Evolutionary conservation across 2,329 filamentous ascomycete genomes (phyloP), one percentile per base, ranked within the genome.

Genomic region (Aureobasidium sp.): DNA sequence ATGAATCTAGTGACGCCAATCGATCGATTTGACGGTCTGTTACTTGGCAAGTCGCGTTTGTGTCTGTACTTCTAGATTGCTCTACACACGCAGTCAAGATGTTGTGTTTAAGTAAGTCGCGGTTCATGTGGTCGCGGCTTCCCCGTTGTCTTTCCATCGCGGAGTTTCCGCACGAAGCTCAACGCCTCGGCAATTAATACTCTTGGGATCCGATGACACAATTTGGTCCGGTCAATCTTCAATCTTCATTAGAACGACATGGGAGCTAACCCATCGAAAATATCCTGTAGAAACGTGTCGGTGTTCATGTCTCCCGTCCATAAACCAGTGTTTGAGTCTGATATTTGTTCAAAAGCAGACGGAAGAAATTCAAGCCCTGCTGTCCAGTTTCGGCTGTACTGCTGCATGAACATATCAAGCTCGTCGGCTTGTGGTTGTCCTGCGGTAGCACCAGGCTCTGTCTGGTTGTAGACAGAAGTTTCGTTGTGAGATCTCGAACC

Each of bases 11-110:
- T 37, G 12, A 3, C 10, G 36, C 12, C 36, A 12, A 3, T 37
- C 12, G 9, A 74, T n/a, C 7, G 6, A 8, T 2, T 37, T 37
- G 34, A 37, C 5, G 12, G 13, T 37, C 10, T 37, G 7, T 17
- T 2, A 41, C 17, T 7, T 20, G 17, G 37, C 5, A 41, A 9
- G 20, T 20, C 20, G 20, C 20, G 20, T 6, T 41, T 41, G 15
- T 41, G 37, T 8, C 7, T 9, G n/a, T 7, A 3, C 2, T 39
- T 39, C 15, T 3, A 41, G 37, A 41, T 7, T 20, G 7, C 17
- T 8, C 17, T 20, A n/a, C 2, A 41, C 1, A 20, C 20, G n/a
- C 8, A 6, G 37, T 41, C 37, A 8, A 41, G 37, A 41, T 41
- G 7, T 20, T 41, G 37, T 41, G 5, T 17, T 41, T 37, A 37